Conservation (phyloP, 2,329 filamentous ascomycete genomes). For the Fusarium nanum region DNA sequence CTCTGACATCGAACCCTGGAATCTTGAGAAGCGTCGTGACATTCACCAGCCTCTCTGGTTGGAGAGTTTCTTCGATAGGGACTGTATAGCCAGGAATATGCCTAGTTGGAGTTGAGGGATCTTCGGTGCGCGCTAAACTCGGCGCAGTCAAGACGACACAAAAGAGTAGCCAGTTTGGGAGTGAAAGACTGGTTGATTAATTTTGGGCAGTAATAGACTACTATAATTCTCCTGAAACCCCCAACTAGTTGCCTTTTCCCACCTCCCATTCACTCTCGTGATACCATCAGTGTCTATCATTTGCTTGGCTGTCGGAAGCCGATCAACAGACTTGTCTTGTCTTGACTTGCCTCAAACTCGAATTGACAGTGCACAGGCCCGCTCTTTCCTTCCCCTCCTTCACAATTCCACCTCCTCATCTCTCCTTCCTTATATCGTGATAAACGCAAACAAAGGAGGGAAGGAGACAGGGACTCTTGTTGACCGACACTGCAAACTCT, state of each 20-base stretch:
- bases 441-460: constrained; percentile 3
- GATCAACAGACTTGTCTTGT: constrained; percentile 14
- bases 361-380: constrained; percentile 36
- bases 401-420: constrained; percentile 18
- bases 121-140: constrained; percentile 37
- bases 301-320: constrained; percentile 5
- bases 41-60: constrained; percentile 28
- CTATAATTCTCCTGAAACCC: constrained; percentile 22
- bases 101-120: constrained; percentile 15
- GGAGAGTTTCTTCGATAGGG: constrained; percentile 3
- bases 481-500: neutral
- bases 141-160: constrained; percentile 6
- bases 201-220: constrained; percentile 3
- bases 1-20: constrained; percentile 32
- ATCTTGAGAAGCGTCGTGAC: constrained; percentile 1
- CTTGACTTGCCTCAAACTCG: constrained; percentile 7
- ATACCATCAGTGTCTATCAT: constrained; percentile 23
- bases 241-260: constrained; percentile 2
- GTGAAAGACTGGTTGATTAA: neutral
- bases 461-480: constrained; percentile 10
- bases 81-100: constrained; percentile 8
- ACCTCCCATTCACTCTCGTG: constrained; percentile 21
- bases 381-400: constrained; percentile 17
- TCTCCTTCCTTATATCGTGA: constrained; percentile 24
- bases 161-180: neutral